A percentile compares a stretch with the other conserved stretches of the same genome.
phyloP scores from a whole-genome alignment of 768 basidiomycete species.

The Coprinellus micaceus region DNA sequence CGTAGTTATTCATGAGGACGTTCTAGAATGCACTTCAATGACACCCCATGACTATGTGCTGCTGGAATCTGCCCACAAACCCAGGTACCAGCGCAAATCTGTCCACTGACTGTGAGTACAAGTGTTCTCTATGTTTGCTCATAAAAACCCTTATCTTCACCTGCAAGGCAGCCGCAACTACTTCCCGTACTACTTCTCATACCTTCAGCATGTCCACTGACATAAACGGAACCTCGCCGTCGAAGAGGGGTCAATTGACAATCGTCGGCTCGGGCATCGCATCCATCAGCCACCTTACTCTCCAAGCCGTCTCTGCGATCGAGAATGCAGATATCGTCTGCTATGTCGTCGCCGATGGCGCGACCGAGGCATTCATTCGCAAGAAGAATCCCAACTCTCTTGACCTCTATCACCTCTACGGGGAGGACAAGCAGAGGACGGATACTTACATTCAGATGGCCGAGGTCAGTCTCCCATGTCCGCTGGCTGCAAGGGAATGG shows the following conservation, averaged over 20 bases:
- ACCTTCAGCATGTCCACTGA: too few relatives aligned
- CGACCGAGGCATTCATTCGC: neutral
- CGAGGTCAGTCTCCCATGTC: neutral
- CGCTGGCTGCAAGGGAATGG: too few relatives aligned
- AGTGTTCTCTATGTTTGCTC: too few relatives aligned
- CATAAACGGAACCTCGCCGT: neutral
- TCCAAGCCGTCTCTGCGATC: neutral
- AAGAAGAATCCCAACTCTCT: conserved; percentile 1
- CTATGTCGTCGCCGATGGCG: neutral
- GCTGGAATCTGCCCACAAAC: too few relatives aligned
- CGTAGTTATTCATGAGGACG: too few relatives aligned
- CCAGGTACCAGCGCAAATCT: too few relatives aligned
- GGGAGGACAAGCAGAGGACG: neutral
- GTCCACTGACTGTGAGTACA: too few relatives aligned
- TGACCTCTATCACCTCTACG: conserved; percentile 1
- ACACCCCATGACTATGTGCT: too few relatives aligned
- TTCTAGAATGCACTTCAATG: too few relatives aligned
- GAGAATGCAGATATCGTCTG: conserved; percentile 5
- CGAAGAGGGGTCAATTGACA: neutral
- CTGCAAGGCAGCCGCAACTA: too few relatives aligned
- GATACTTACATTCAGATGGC: conserved; percentile 1
- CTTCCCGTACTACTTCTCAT: too few relatives aligned
- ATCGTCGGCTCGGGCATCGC: neutral
- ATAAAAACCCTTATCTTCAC: too few relatives aligned
- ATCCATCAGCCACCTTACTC: neutral